phyloP scores from a whole-genome alignment of 306 rosid genomes.

The Cicer chorassanicum region DNA sequence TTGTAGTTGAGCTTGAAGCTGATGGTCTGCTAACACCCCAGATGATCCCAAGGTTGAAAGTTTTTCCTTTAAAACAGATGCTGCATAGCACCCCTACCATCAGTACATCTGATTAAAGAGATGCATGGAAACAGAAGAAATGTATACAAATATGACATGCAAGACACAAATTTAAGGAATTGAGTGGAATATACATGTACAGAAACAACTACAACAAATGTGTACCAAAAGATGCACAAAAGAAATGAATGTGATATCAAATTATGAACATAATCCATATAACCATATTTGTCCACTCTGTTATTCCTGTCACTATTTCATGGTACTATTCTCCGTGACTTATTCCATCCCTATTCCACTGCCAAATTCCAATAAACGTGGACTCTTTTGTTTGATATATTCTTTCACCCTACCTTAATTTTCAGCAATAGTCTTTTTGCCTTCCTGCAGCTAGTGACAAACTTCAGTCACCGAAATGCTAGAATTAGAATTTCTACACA shows the following conservation, averaged over 20 bases:
- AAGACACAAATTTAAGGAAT: slow-evolving; percentile 16
- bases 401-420: neutral
- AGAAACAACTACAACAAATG: slow-evolving; percentile 18
- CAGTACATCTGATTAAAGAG: slow-evolving; percentile 47
- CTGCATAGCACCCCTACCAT: slow-evolving; percentile 65
- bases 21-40: slow-evolving; percentile 96
- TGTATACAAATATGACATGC: slow-evolving; percentile 37
- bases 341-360: slow-evolving; percentile 4
- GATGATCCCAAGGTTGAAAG: slow-evolving; percentile 91
- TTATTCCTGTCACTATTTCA: neutral
- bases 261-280: slow-evolving; percentile 4
- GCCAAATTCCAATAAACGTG: slow-evolving; percentile 14
- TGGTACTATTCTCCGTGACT: neutral
- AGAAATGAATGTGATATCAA: slow-evolving; percentile 21
- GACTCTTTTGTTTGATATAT: slow-evolving; percentile 3
- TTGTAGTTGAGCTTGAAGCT: slow-evolving; percentile 95
- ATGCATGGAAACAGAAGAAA: slow-evolving; percentile 31
- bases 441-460: slow-evolving; percentile 13
- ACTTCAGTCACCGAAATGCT: slow-evolving; percentile 13
- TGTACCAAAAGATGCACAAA: slow-evolving; percentile 12
- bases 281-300: neutral
- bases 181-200: slow-evolving; percentile 25
- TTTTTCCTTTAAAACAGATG: slow-evolving; percentile 92
- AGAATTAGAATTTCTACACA: slow-evolving; percentile 11
- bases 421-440: slow-evolving; percentile 21